Conservation (phyloP, 108 stramenopile genomes). For the Skeletonema tropicum region DNA sequence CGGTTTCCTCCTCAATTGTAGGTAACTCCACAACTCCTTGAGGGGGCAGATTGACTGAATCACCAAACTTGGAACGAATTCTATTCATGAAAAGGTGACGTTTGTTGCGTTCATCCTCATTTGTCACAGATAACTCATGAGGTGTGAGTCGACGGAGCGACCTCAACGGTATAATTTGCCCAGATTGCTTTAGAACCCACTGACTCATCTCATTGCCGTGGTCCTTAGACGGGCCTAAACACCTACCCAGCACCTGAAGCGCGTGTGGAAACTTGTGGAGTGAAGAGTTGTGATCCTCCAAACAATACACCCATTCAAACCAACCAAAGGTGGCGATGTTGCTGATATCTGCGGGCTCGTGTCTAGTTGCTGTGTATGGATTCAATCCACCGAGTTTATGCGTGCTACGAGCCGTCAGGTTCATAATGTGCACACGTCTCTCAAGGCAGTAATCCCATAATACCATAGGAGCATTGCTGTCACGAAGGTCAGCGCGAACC, state of each 20-base stretch:
- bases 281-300: slow-evolving; percentile 3
- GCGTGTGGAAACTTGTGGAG: slow-evolving; percentile 4
- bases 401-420: slow-evolving; percentile 42
- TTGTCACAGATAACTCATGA: slow-evolving; percentile 5
- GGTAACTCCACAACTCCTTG: not conserved
- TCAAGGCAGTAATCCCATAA: slow-evolving; percentile 59
- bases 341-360: slow-evolving; percentile 44
- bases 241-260: slow-evolving; percentile 12
- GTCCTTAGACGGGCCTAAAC: slow-evolving; percentile 48
- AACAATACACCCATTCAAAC: slow-evolving; percentile 57
- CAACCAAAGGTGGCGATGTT: slow-evolving; percentile 46
- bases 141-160: slow-evolving; percentile 26
- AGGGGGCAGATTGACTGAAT: not conserved
- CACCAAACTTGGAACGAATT: slow-evolving; percentile 14
- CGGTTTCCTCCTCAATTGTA: not conserved
- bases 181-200: slow-evolving; percentile 42
- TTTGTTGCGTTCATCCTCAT: slow-evolving; percentile 7
- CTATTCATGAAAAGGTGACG: slow-evolving; percentile 2
- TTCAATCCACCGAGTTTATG: slow-evolving; percentile 43
- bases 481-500: slow-evolving; percentile 37
- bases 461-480: slow-evolving; percentile 21
- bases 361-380: slow-evolving; percentile 37
- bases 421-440: slow-evolving; percentile 36
- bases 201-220: slow-evolving; percentile 53
- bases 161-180: slow-evolving; percentile 31